Conservation (phyloP, 1,284 basidiomycete species). For the Fomitiporia mediterranea region DNA sequence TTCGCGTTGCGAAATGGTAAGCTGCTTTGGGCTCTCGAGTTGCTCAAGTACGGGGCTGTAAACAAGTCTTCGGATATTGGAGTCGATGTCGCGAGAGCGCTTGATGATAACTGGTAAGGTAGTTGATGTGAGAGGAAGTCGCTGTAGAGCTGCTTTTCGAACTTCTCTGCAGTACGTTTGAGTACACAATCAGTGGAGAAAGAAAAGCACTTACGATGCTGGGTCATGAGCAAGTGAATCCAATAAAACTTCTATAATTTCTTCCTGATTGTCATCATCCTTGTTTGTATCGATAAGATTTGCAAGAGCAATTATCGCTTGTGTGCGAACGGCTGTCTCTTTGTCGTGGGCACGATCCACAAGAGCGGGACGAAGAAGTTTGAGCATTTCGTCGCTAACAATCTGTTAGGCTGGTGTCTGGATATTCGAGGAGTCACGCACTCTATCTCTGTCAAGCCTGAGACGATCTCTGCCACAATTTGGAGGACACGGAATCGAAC, state of each 20-base stretch:
- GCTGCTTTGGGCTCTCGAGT: slow-evolving; percentile 60
- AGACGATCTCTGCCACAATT: slow-evolving; percentile 76
- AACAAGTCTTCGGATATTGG: slow-evolving; percentile 76
- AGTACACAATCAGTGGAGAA: slow-evolving; percentile 8
- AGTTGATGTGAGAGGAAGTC: slow-evolving; percentile 59
- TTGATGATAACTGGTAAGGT: slow-evolving; percentile 71
- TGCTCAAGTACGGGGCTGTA: slow-evolving; percentile 64
- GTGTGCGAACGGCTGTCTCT: slow-evolving; percentile 77
- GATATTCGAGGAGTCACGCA: slow-evolving; percentile 34
- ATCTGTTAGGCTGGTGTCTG: too few species aligned
- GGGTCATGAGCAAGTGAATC: slow-evolving; percentile 75
- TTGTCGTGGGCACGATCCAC: slow-evolving; percentile 85
- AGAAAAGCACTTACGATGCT: slow-evolving; percentile 56
- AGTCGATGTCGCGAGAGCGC: slow-evolving; percentile 84
- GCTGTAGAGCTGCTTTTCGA: slow-evolving; percentile 80
- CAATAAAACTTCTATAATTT: slow-evolving; percentile 64
- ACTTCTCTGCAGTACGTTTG: slow-evolving; percentile 63
- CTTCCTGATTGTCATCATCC: slow-evolving; percentile 58
- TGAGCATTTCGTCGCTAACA: slow-evolving; percentile 80
- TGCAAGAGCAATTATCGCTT: slow-evolving; percentile 81
- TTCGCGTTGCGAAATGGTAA: slow-evolving; percentile 77
- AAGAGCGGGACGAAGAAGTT: slow-evolving; percentile 60
- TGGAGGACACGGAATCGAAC: slow-evolving; percentile 80
- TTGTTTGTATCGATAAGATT: slow-evolving; percentile 77
- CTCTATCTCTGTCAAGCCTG: slow-evolving; percentile 82